These are phyloP conservation scores for Penicillium tannophilum DNA, from an alignment of 495 filamentous ascomycete species.

Conservation along the genomic window DNA sequence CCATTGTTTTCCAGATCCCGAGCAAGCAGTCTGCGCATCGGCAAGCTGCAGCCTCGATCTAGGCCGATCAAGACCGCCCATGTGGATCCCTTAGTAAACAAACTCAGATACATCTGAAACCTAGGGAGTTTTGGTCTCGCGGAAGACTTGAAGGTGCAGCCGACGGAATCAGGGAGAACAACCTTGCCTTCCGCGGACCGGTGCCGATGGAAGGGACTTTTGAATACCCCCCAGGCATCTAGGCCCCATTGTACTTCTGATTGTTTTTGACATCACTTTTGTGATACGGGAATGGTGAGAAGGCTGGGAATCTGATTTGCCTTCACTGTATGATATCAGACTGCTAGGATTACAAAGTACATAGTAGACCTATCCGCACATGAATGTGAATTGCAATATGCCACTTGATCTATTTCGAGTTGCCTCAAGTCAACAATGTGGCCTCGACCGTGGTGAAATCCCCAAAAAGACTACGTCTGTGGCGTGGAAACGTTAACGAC, in stretches of 20 bases:
- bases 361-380: not conserved
- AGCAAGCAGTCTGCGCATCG: slow-evolving; percentile 2
- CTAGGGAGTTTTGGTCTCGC: slow-evolving; percentile 1
- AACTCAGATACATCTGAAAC: slow-evolving; percentile 28
- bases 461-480: not conserved
- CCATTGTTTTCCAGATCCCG: not conserved
- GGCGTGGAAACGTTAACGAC: slow-evolving; percentile 1
- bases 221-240: not conserved
- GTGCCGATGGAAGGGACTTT: slow-evolving; percentile 4
- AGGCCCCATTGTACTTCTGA: not conserved
- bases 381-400: not conserved
- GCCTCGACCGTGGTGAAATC: not conserved
- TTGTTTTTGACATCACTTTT: not conserved
- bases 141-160: slow-evolving; percentile 5
- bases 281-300: not conserved
- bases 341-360: not conserved
- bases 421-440: not conserved
- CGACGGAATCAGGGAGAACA: slow-evolving; percentile 3
- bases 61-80: slow-evolving; percentile 1
- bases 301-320: not conserved
- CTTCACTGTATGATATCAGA: not conserved
- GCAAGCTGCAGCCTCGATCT: slow-evolving; percentile 2
- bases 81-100: not conserved
- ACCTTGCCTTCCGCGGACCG: slow-evolving; percentile 21
- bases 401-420: not conserved